phyloP scores from a whole-genome alignment of 1,284 basidiomycete genomes.

The Malassezia equina region DNA sequence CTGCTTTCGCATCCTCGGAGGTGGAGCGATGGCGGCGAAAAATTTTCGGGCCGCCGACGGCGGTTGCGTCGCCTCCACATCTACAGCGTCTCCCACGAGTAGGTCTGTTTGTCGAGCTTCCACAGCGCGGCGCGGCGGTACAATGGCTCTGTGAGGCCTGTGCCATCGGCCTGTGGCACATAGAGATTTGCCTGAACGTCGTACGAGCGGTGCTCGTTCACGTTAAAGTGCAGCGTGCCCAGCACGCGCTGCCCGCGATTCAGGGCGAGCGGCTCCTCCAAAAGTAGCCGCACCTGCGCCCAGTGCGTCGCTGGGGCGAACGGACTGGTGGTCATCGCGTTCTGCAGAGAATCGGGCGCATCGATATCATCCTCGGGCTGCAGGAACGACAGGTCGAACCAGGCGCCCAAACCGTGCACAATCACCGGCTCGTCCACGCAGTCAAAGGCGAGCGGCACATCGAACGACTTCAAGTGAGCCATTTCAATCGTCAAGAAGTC shows the following conservation, averaged over 20 bases:
- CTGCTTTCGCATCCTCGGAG: slow-evolving; percentile 39
- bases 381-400: slow-evolving; percentile 42
- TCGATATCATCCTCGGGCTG: slow-evolving; percentile 16
- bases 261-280: slow-evolving; percentile 39
- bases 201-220: slow-evolving; percentile 38
- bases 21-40: slow-evolving; percentile 1
- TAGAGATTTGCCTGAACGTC: slow-evolving; percentile 24
- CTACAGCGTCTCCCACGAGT: slow-evolving; percentile 28
- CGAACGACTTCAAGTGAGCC: slow-evolving; percentile 30
- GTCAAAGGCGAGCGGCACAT: slow-evolving; percentile 32
- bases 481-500: slow-evolving; percentile 34
- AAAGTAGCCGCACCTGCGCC: slow-evolving; percentile 42
- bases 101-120: slow-evolving; percentile 42
- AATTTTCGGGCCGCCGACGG: slow-evolving; percentile 2
- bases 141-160: slow-evolving; percentile 9
- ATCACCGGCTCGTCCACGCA: slow-evolving; percentile 24
- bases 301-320: slow-evolving; percentile 43
- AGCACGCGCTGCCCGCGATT: slow-evolving; percentile 33
- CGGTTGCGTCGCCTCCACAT: not conserved
- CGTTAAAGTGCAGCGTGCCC: slow-evolving; percentile 34
- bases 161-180: slow-evolving; percentile 21
- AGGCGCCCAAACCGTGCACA: slow-evolving; percentile 39
- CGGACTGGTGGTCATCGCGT: slow-evolving; percentile 36
- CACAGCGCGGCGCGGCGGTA: slow-evolving; percentile 23
- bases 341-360: not conserved